A percentile compares a stretch with the other conserved stretches of the same genome.
Conservation (phyloP, 2,329 filamentous ascomycete species). For the Rutstroemia sp. region DNA sequence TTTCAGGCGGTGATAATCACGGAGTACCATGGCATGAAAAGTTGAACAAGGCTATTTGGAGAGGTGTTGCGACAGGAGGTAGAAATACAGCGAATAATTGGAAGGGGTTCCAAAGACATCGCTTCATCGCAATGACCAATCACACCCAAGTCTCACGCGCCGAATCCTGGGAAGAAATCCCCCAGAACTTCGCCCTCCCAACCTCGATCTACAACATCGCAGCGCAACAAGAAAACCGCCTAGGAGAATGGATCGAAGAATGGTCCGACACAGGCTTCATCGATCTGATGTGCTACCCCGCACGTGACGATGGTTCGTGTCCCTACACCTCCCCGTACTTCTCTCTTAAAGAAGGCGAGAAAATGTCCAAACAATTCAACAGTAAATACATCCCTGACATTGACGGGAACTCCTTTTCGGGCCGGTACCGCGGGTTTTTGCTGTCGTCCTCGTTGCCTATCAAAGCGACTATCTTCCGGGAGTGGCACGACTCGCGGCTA, state of each 20-base stretch:
- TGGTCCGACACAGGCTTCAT: conserved; percentile 31
- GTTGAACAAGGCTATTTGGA: conserved; percentile 50
- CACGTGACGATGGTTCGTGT: conserved; percentile 35
- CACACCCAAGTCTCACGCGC: conserved; percentile 32
- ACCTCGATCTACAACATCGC: conserved; percentile 39
- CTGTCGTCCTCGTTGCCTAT: conserved; percentile 62
- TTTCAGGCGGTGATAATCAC: conserved; percentile 48
- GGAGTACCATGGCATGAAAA: conserved; percentile 52
- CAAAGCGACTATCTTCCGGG: conserved; percentile 70
- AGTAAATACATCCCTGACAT: conserved; percentile 69
- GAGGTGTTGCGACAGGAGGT: conserved; percentile 58
- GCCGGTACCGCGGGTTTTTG: conserved; percentile 63
- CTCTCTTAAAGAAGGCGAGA: conserved; percentile 41
- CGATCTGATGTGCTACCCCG: conserved; percentile 40
- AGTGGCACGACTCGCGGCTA: conserved; percentile 74
- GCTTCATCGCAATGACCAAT: conserved; percentile 49
- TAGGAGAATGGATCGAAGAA: conserved; percentile 28
- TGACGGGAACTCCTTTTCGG: conserved; percentile 67
- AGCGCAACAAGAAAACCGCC: conserved; percentile 36
- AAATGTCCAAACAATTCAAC: conserved; percentile 48
- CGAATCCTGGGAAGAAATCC: conserved; percentile 26
- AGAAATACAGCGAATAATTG: conserved; percentile 40
- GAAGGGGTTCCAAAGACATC: conserved; percentile 48
- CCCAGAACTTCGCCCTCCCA: conserved; percentile 49
- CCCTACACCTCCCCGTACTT: conserved; percentile 33